Evolutionary conservation across 371 early-diverging fungal species (phyloP), one percentile per base, ranked within the genome.

Genomic region (Smittium mucronatum): DNA sequence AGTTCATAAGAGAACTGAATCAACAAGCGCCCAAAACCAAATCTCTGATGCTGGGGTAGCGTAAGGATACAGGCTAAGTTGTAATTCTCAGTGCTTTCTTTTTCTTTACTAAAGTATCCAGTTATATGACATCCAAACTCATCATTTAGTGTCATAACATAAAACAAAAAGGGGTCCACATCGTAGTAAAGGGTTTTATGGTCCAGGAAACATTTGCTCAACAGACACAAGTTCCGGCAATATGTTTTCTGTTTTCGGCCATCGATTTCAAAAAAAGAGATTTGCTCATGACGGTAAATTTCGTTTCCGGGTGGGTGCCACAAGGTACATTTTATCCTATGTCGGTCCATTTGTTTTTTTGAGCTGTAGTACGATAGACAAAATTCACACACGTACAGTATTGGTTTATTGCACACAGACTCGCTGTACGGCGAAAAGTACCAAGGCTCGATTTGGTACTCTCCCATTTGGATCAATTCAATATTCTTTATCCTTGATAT

Each of bases 151-250:
- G 93, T 93, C 91, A 95, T 87, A 57, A 98, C 86, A 78, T 99
- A 99, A 78, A 98, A 99, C 72, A 99, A 75, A 78, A 99, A 99
- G 0, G 98, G 97, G 74, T 99, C 99, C 21, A 98, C 94, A 76
- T 99, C 99, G 77, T 98, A 99, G 77, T 94, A 98, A 15, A 99
- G 84, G n/a, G 99, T 97, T 78, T 99, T 99, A 86, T 99, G 99
- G 81, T 99, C 99, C 75, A 99, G 79, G 78, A 99, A 99, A 72
- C 96, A 83, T 75, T 99, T 99, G 61, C 96, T 95, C 34, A 93
- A 70, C 58, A 97, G 81, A 69, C 93, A 90, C 34, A 95, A 78
- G 74, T 95, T 94, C 66, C 94, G 84, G 74, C 95, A 94, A 76
- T 93, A 96, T 21, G 82, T 85, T 68, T 88, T 90, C 70, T 97